These are phyloP conservation scores for Nakazawaea populi DNA, from an alignment of 805 yeast species.

Conservation along the genomic window DNA sequence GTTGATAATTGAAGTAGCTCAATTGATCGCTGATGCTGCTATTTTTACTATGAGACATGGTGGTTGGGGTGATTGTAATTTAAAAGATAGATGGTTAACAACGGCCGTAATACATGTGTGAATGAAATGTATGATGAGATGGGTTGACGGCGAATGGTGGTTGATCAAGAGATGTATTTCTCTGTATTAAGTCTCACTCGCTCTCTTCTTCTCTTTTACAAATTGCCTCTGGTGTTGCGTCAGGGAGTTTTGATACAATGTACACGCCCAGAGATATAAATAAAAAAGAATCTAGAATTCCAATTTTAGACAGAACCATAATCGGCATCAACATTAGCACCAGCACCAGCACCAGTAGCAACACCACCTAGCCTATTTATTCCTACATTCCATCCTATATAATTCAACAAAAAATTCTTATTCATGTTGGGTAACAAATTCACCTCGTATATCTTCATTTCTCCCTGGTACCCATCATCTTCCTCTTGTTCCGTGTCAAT, in stretches of 20 bases:
- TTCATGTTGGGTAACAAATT: slow-evolving; percentile 13
- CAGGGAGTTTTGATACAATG: too few relatives aligned
- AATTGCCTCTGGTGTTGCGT: too few relatives aligned
- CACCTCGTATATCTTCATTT: slow-evolving; percentile 12
- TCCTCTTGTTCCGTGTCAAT: not conserved
- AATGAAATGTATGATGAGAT: too few relatives aligned
- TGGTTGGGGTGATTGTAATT: not conserved
- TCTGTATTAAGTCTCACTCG: too few relatives aligned
- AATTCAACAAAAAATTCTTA: not conserved
- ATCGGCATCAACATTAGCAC: not conserved
- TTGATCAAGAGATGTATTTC: too few relatives aligned
- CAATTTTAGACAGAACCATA: too few relatives aligned
- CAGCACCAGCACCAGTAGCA: not conserved
- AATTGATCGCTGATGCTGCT: slow-evolving; percentile 6
- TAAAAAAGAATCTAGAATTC: too few relatives aligned
- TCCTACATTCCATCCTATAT: not conserved
- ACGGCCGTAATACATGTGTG: too few relatives aligned
- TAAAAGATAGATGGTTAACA: not conserved
- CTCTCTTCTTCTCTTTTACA: too few relatives aligned
- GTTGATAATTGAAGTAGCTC: slow-evolving; percentile 7
- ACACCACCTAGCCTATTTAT: not conserved
- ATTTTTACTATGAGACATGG: slow-evolving; percentile 6
- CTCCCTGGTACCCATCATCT: slow-evolving; percentile 14
- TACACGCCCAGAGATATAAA: too few relatives aligned
- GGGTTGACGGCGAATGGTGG: too few relatives aligned